Evolutionary conservation across 169 alveolate genomes (phyloP).

Genomic region (Neospora caninum): DNA sequence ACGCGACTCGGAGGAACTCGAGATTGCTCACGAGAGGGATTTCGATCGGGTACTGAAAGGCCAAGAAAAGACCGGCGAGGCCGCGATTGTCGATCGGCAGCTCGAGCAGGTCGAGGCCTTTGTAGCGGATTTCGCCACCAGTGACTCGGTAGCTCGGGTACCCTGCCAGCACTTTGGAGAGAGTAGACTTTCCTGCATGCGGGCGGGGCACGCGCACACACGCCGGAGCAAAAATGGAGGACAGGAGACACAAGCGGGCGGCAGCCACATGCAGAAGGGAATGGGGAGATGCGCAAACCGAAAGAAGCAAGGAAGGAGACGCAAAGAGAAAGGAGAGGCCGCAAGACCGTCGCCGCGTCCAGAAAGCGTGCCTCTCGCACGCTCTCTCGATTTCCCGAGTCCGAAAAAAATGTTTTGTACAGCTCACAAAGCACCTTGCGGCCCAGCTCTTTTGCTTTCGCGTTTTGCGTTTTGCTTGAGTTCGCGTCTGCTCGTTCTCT

Average conservation of each 20-base stretch:
- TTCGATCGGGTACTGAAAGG: slow-evolving; percentile 79
- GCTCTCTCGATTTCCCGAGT: too few species aligned
- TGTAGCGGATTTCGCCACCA: slow-evolving; percentile 66
- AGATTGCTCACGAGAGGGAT: slow-evolving; percentile 74
- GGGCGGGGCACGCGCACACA: background rate
- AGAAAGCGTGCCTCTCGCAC: too few species aligned
- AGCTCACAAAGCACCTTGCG: too few species aligned
- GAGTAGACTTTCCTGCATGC: slow-evolving; percentile 74
- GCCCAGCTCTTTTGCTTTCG: too few species aligned
- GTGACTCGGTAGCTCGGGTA: slow-evolving; percentile 76
- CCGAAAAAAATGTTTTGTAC: too few species aligned
- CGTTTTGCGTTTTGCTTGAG: too few species aligned
- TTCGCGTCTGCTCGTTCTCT: background rate
- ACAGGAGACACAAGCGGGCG: background rate
- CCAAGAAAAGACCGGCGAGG: slow-evolving; percentile 75
- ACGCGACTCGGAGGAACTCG: slow-evolving; percentile 71
- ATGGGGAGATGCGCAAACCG: too few species aligned
- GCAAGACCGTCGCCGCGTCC: background rate
- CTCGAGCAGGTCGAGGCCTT: slow-evolving; percentile 70
- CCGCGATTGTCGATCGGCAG: slow-evolving; percentile 74
- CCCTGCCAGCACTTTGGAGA: slow-evolving; percentile 76
- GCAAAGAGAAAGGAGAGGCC: too few species aligned
- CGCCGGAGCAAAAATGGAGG: background rate
- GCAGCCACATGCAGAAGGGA: too few species aligned
- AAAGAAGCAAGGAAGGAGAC: too few species aligned